A percentile compares a stretch with the other conserved stretches of the same genome.
phyloP scores from a whole-genome alignment of 768 basidiomycete species.

The Tephrocybe sp. region DNA sequence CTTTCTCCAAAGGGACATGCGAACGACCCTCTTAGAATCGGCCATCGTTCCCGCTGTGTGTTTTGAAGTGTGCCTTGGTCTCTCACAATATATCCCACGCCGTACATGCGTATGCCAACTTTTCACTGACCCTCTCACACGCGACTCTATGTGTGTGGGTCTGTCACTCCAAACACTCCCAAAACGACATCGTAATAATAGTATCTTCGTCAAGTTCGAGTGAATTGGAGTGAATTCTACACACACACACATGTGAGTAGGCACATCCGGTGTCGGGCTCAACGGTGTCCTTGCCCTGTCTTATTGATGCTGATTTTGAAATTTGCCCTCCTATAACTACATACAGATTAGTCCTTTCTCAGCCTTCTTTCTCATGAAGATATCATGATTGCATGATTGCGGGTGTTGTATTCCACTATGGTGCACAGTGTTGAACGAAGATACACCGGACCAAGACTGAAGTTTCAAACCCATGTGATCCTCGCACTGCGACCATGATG shows the following conservation, averaged over 20 bases:
- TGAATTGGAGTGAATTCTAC: no score
- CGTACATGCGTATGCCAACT: slow-evolving; percentile 1
- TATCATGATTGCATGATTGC: background rate
- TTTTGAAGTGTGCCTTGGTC: slow-evolving; percentile 11
- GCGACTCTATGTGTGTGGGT: background rate
- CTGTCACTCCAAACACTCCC: no score
- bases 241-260: no score
- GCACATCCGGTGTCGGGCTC: background rate
- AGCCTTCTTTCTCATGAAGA: background rate
- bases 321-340: no score
- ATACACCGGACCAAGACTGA: background rate
- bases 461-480: background rate
- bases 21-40: slow-evolving; percentile 2
- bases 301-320: background rate
- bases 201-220: no score
- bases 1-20: slow-evolving; percentile 5
- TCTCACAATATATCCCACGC: slow-evolving; percentile 21
- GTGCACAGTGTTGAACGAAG: background rate
- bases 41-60: background rate
- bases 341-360: no score
- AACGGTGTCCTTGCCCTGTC: background rate
- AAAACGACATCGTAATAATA: no score
- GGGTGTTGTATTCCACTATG: background rate
- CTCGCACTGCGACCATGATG: background rate
- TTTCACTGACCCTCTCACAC: slow-evolving; percentile 16